These are phyloP conservation scores for Populus tremula DNA, from an alignment of 345 rosid genomes.

Conservation along the genomic window DNA sequence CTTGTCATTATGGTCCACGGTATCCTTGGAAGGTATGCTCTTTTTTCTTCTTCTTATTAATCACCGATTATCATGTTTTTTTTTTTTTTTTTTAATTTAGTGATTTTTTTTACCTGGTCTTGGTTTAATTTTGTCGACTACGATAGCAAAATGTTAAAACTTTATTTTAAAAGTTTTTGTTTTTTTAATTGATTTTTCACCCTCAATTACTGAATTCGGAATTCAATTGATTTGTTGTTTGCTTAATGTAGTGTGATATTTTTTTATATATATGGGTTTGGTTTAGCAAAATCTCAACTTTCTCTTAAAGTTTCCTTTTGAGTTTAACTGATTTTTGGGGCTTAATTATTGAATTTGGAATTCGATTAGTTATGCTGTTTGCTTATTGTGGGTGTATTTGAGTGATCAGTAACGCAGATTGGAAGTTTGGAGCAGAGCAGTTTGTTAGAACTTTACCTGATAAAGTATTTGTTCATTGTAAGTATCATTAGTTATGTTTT, in stretches of 20 bases:
- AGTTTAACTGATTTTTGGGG: not conserved
- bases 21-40: slow-evolving; percentile 73
- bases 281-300: not conserved
- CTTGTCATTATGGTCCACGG: slow-evolving; percentile 97
- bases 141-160: not conserved
- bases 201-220: not conserved
- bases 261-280: not conserved
- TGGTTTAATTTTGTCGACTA: not conserved
- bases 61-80: not conserved
- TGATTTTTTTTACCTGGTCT: not conserved
- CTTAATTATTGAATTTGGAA: not conserved
- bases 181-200: not conserved
- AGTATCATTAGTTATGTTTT: slow-evolving; percentile 19
- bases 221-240: not conserved
- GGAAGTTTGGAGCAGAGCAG: slow-evolving; percentile 92
- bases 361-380: not conserved
- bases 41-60: not conserved
- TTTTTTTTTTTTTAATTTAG: not conserved
- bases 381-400: slow-evolving; percentile 5
- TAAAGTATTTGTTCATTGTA: slow-evolving; percentile 86
- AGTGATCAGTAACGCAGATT: slow-evolving; percentile 68
- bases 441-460: slow-evolving; percentile 74
- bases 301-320: not conserved
- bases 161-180: not conserved
- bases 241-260: not conserved